Evolutionary conservation across 257 asterid genomes (phyloP).

Genomic region (Rhazya stricta): DNA sequence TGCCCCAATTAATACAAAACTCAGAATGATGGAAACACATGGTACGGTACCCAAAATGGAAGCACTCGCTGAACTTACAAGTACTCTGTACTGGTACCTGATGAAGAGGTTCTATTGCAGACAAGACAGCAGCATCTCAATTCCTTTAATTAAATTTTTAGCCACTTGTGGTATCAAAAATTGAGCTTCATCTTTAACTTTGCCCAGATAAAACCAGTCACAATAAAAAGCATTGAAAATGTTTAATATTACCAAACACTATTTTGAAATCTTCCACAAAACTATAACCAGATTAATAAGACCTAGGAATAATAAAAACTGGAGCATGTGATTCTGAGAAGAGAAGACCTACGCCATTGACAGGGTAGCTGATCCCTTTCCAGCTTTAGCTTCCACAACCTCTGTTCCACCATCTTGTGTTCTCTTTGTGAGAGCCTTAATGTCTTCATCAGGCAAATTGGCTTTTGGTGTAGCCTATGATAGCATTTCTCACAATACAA

Average conservation of each 20-base stretch:
- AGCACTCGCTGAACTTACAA: neutral
- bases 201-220: neutral
- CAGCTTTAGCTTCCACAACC: conserved; percentile 98
- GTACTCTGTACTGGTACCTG: neutral
- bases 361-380: conserved; percentile 97
- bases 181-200: neutral
- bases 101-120: neutral
- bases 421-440: conserved; percentile 74
- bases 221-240: neutral
- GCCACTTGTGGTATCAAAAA: neutral
- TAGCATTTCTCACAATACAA: conserved; percentile 3
- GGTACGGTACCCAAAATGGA: neutral
- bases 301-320: neutral
- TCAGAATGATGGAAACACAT: neutral
- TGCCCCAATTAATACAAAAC: neutral
- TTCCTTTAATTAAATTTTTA: neutral
- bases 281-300: neutral
- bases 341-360: conserved; percentile 82
- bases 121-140: neutral
- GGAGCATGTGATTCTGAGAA: neutral
- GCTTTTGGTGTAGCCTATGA: conserved; percentile 72
- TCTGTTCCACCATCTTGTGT: conserved; percentile 99
- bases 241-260: neutral
- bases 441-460: conserved; percentile 61
- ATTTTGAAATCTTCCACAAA: neutral